These are phyloP conservation scores for Hypomyces perniciosus DNA, from an alignment of 2,329 filamentous ascomycete genomes.

Conservation along the genomic window DNA sequence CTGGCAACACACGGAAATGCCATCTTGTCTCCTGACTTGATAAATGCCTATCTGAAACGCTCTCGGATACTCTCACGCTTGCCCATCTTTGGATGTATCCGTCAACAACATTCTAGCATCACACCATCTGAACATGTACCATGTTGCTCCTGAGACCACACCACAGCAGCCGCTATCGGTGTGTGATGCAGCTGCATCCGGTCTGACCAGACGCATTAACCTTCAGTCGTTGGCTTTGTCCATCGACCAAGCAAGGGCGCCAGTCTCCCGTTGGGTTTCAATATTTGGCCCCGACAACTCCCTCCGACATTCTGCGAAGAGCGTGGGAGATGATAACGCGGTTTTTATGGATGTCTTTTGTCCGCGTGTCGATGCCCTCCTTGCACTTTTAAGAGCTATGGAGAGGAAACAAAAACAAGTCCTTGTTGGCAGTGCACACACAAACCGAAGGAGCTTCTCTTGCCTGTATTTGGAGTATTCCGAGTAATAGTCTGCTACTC, in stretches of 20 bases:
- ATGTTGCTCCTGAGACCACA: constrained; percentile 35
- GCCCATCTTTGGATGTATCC: background rate
- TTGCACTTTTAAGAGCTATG: constrained; percentile 31
- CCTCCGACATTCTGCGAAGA: constrained; percentile 43
- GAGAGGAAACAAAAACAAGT: constrained; percentile 95
- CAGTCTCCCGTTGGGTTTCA: constrained; percentile 33
- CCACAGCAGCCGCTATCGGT: constrained; percentile 35
- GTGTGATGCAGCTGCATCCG: constrained; percentile 41
- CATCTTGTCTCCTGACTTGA: constrained; percentile 19
- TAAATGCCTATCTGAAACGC: constrained; percentile 35
- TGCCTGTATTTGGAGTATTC: constrained; percentile 14
- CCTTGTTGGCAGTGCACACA: constrained; percentile 74
- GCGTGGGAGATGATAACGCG: constrained; percentile 56
- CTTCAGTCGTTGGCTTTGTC: constrained; percentile 37
- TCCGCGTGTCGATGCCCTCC: constrained; percentile 68
- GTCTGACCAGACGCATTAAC: constrained; percentile 55
- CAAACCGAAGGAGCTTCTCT: constrained; percentile 63
- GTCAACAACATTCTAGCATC: background rate
- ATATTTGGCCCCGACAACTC: constrained; percentile 26
- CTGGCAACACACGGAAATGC: constrained; percentile 43
- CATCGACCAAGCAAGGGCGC: constrained; percentile 41
- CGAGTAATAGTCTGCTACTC: constrained; percentile 13
- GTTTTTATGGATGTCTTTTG: constrained; percentile 97
- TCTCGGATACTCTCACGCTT: constrained; percentile 36
- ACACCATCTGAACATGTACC: constrained; percentile 16